A percentile compares a stretch with the other conserved stretches of the same genome.
Conservation (phyloP, 1,139 yeast genomes). For the Yamadazyma dushanensis region DNA sequence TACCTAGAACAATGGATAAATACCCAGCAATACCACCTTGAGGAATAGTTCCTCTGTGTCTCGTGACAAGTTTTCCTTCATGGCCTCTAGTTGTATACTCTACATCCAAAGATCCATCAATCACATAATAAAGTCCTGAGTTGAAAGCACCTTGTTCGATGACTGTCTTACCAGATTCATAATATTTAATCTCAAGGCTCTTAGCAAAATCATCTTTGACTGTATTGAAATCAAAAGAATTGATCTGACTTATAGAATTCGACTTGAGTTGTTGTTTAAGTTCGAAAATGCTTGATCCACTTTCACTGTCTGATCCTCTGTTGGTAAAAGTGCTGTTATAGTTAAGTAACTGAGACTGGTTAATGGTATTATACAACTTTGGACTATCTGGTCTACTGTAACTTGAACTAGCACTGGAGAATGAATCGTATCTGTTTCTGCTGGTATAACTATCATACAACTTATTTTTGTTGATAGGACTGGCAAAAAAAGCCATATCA, state of each 20-base stretch:
- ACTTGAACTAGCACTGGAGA: conserved; percentile 19
- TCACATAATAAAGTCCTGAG: conserved; percentile 76
- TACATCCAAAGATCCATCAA: conserved; percentile 75
- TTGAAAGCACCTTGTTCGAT: conserved; percentile 65
- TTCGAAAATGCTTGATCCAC: conserved; percentile 7
- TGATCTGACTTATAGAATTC: conserved; percentile 4
- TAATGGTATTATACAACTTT: conserved; percentile 31
- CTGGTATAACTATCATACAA: conserved; percentile 23
- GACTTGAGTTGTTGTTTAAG: conserved; percentile 9
- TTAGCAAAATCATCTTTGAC: conserved; percentile 67
- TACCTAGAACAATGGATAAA: conserved; percentile 76
- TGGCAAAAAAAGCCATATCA: conserved; percentile 5
- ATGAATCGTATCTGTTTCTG: conserved; percentile 21
- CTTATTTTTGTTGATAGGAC: conserved; percentile 15
- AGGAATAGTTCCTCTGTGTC: conserved; percentile 54
- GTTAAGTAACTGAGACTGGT: conserved; percentile 20
- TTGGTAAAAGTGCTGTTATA: conserved; percentile 4
- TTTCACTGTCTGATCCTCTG: conserved; percentile 8
- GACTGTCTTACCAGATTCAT: conserved; percentile 54
- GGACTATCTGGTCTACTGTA: conserved; percentile 20
- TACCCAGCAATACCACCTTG: conserved; percentile 91
- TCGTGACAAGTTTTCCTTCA: conserved; percentile 12
- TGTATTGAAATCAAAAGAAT: conserved; percentile 15
- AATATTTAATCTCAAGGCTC: conserved; percentile 55
- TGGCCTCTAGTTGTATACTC: conserved; percentile 20